These are phyloP conservation scores for Yamadazyma triangularis DNA, from an alignment of 1,139 yeast species.

Conservation along the genomic window DNA sequence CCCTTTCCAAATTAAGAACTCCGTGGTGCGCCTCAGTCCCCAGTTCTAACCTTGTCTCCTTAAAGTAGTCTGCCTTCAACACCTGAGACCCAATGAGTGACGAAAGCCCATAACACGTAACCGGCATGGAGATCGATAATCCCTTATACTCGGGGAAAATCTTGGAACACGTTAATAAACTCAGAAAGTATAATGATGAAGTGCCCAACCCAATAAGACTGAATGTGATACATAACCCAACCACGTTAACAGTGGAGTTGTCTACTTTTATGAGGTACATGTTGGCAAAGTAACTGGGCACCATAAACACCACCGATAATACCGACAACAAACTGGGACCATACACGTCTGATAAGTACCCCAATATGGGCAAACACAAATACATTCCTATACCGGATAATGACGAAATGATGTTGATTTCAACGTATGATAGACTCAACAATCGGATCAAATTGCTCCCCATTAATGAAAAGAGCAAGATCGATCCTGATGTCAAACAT, in stretches of 20 bases:
- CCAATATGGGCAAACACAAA: conserved; percentile 75
- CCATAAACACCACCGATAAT: conserved; percentile 57
- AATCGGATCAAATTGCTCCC: conserved; percentile 61
- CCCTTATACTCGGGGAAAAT: conserved; percentile 73
- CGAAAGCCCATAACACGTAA: conserved; percentile 80
- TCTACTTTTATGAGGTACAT: conserved; percentile 11
- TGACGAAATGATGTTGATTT: conserved; percentile 76
- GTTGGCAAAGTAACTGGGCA: conserved; percentile 66
- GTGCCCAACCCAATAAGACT: conserved; percentile 73
- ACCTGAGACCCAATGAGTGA: conserved; percentile 61
- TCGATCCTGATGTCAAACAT: conserved; percentile 79
- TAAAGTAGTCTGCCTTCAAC: conserved; percentile 39
- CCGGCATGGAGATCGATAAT: conserved; percentile 82
- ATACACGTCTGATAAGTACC: conserved; percentile 77
- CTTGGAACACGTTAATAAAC: conserved; percentile 79
- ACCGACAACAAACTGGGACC: conserved; percentile 76
- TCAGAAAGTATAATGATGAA: conserved; percentile 71
- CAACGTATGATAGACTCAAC: conserved; percentile 60
- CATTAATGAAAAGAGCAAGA: conserved; percentile 76
- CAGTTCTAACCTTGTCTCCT: too few relatives aligned
- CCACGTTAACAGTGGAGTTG: conserved; percentile 3
- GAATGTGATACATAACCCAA: conserved; percentile 25
- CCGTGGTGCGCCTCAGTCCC: too few relatives aligned
- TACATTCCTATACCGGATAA: conserved; percentile 80
- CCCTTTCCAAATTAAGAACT: conserved; percentile 43